Base-by-base conservation (phyloP, 164 flowering plant genomes). In the Umbellularia californica region DNA sequence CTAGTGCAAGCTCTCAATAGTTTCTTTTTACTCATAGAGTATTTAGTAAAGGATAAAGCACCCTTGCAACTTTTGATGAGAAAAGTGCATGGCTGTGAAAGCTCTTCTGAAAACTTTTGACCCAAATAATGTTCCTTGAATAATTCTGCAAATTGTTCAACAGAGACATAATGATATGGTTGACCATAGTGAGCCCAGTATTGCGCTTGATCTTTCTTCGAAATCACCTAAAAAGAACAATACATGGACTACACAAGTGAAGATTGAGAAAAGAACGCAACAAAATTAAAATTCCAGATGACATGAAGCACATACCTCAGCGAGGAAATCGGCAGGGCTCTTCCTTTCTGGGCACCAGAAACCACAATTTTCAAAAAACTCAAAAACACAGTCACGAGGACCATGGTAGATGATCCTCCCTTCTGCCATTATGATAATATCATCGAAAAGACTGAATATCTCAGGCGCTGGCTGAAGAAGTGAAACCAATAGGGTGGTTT, bases 301-400 rank as follows among this genome's bases (percentile, higher is more conserved):
- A n/a, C n/a, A n/a, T n/a, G n/a, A n/a, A n/a, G 7, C 41, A 25
- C 77, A 17, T 70, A 83, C 89, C 72, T 87, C 87, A 58, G 82
- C 87, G 64, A 85, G 82, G 81, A 85, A 85, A 58, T 87, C 88
- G 2, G 88, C 84, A n/a, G 78, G 72, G 68, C 85, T 84, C 65
- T 87, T 87, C n/a, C 89, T 72, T 50, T 74, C 68, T 14, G 87
- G 87, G 74, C 88, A 84, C 50, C 70, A 79, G 67, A 87, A 87
- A 24, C 89, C 89, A 68, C 83, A 82, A 35, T 64, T 50, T 70
- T 85, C 82, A 74, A 87, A 84, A 70, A 87, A 87, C 50, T 78
- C 75, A 1, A 77, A 55, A 50, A 78, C 77, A 55, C 76, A 52
- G 9, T 50, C 23, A 2, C 86, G 83, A n/a, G 87, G 83, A 2